These are phyloP conservation scores for Rauvolfia tetraphylla DNA, from an alignment of 257 asterid species.

Conservation along the genomic window DNA sequence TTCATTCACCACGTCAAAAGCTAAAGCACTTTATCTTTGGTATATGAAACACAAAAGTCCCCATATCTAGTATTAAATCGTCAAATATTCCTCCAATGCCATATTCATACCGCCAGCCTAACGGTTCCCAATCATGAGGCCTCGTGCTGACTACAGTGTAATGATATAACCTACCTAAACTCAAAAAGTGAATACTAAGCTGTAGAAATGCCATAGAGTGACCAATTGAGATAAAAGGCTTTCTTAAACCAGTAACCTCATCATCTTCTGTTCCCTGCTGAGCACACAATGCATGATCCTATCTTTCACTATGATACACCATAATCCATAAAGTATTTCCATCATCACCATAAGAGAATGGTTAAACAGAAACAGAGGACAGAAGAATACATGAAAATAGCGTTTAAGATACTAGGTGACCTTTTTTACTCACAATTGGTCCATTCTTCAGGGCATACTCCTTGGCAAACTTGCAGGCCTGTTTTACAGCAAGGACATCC, in stretches of 20 bases:
- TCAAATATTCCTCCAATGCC: neutral
- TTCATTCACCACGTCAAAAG: neutral
- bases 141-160: neutral
- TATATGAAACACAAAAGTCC: neutral
- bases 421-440: constrained; percentile 70
- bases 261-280: neutral
- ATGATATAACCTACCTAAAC: neutral
- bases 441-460: constrained; percentile 90
- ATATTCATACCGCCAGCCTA: neutral
- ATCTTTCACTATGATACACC: neutral
- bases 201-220: neutral
- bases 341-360: neutral
- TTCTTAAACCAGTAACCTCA: neutral
- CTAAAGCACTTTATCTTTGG: no score
- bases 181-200: neutral
- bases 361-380: neutral
- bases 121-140: neutral
- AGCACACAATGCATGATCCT: neutral
- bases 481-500: constrained; percentile 97
- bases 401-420: neutral
- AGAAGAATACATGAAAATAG: neutral
- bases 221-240: neutral
- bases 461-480: constrained; percentile 96
- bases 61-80: neutral
- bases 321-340: neutral